phyloP scores from a whole-genome alignment of 495 filamentous ascomycete genomes.

The Neurospora sp. region DNA sequence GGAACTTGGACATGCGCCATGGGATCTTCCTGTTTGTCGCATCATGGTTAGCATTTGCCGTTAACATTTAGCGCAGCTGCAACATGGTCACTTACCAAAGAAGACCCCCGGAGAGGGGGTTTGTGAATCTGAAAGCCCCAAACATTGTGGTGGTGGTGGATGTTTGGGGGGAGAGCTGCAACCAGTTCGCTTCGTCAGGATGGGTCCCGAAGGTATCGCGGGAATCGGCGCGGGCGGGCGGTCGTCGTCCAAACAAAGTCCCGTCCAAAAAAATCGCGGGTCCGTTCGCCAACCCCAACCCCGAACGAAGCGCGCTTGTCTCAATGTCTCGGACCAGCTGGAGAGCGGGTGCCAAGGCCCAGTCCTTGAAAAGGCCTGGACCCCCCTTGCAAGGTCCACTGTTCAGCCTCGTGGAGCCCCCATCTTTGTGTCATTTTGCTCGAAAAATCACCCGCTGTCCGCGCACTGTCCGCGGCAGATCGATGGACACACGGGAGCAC shows the following conservation, averaged over 20 bases:
- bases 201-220: not conserved
- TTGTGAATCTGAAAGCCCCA: slow-evolving; percentile 70
- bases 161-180: slow-evolving; percentile 2
- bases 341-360: not conserved
- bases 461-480: not conserved
- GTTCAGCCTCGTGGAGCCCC: not conserved
- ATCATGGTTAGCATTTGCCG: not conserved
- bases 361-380: not conserved
- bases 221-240: not conserved
- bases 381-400: not conserved
- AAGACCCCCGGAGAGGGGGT: slow-evolving; percentile 66
- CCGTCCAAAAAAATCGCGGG: not conserved
- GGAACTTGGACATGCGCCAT: slow-evolving; percentile 83
- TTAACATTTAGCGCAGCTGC: not conserved
- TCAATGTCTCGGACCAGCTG: not conserved
- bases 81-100: slow-evolving; percentile 52
- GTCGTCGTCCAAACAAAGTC: not conserved
- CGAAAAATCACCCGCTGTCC: not conserved
- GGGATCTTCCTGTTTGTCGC: slow-evolving; percentile 74
- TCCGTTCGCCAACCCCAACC: not conserved
- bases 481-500: not conserved
- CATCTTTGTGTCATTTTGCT: not conserved
- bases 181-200: not conserved
- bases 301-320: not conserved
- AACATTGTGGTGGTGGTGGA: slow-evolving; percentile 46